Conservation (phyloP, 768 basidiomycete species). For the Pleurotus salmoneostramineus region DNA sequence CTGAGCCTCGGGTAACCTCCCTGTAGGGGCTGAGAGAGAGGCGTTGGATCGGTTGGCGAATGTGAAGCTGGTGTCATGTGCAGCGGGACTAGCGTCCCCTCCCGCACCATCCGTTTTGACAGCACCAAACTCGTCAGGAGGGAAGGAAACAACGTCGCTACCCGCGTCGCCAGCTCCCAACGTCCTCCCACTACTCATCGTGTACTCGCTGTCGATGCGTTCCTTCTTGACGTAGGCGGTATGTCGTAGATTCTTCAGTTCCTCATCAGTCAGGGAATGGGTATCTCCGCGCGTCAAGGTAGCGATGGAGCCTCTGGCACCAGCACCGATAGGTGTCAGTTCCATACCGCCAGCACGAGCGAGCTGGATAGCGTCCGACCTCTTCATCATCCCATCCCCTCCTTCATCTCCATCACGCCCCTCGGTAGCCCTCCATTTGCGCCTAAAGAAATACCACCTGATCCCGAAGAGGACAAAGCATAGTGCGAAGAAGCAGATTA, state of each 20-base stretch:
- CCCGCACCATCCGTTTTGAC: not conserved
- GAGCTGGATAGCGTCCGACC: slow-evolving; percentile 31
- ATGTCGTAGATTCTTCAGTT: slow-evolving; percentile 34
- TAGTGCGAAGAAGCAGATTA: slow-evolving; percentile 55
- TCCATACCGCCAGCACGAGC: slow-evolving; percentile 14
- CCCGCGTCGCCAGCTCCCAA: slow-evolving; percentile 8
- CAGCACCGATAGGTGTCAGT: not conserved
- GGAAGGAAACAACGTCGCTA: not conserved
- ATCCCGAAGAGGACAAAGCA: slow-evolving; percentile 50
- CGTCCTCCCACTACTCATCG: slow-evolving; percentile 26
- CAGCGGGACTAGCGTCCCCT: not conserved
- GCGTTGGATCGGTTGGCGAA: too few relatives aligned
- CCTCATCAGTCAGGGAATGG: slow-evolving; percentile 31
- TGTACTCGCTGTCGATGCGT: slow-evolving; percentile 25
- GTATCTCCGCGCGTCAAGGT: slow-evolving; percentile 15
- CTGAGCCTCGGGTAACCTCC: not conserved
- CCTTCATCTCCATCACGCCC: slow-evolving; percentile 9
- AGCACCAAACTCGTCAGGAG: slow-evolving; percentile 1
- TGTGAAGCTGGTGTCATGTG: not conserved
- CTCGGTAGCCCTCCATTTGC: slow-evolving; percentile 23
- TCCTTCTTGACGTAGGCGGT: slow-evolving; percentile 33
- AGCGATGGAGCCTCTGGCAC: not conserved
- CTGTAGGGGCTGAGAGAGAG: not conserved
- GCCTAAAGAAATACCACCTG: slow-evolving; percentile 46
- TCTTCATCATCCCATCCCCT: slow-evolving; percentile 14